Conservation (phyloP, 1,284 basidiomycete genomes). For the Sutorius eximius region DNA sequence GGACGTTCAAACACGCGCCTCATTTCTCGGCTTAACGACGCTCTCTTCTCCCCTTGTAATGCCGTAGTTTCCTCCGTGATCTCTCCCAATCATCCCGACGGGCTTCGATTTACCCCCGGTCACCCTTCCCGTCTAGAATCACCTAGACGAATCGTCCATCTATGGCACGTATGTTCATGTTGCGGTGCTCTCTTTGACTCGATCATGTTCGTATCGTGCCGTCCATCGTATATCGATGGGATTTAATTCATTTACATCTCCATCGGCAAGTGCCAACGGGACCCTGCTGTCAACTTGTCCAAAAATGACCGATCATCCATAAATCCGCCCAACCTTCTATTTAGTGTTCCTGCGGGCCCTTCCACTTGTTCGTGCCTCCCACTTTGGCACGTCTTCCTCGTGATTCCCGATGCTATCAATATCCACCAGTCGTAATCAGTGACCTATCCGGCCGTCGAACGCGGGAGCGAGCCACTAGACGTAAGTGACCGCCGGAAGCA, state of each 20-base stretch:
- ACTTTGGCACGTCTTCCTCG: constrained; percentile 14
- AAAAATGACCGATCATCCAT: constrained; percentile 26
- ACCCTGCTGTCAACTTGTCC: constrained; percentile 13
- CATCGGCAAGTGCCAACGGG: constrained; percentile 15
- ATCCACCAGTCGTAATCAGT: constrained; percentile 13
- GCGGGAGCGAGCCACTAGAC: constrained; percentile 35
- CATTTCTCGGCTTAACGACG: constrained; percentile 5
- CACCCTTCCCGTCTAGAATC: constrained; percentile 18
- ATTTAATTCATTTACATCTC: constrained; percentile 24
- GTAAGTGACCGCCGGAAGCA: constrained; percentile 34
- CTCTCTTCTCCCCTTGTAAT: constrained; percentile 8
- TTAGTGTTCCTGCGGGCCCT: constrained; percentile 25
- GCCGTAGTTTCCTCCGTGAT: constrained; percentile 18
- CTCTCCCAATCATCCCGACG: constrained; percentile 18
- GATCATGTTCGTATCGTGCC: constrained; percentile 13
- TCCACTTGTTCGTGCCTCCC: constrained; percentile 21
- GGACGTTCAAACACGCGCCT: constrained; percentile 1
- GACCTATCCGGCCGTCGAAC: constrained; percentile 22
- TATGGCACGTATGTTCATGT: constrained; percentile 11
- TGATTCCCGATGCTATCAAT: constrained; percentile 29
- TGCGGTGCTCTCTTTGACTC: constrained; percentile 2
- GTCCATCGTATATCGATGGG: constrained; percentile 26
- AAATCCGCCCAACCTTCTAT: constrained; percentile 30
- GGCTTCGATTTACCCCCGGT: constrained; percentile 25
- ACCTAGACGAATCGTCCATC: constrained; percentile 1